Conservation (phyloP, 441 rosid genomes). For the Raphanus hybrid region DNA sequence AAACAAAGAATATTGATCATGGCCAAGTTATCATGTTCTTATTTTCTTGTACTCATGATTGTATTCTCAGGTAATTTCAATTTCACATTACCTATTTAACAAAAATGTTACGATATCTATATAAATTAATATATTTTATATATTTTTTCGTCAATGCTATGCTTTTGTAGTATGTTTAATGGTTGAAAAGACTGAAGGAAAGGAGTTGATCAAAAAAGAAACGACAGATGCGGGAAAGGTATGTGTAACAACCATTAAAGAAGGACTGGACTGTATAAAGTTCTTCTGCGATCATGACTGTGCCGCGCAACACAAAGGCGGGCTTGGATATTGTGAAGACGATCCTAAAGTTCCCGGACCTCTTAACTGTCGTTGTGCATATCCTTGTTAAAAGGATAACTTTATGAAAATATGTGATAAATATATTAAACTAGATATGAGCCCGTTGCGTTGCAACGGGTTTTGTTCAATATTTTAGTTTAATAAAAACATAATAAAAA, state of each 20-base stretch:
- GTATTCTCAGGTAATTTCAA: slow-evolving; percentile 28
- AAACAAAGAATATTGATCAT: slow-evolving; percentile 7
- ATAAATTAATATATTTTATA: not conserved
- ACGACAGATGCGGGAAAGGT: slow-evolving; percentile 8
- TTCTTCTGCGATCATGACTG: slow-evolving; percentile 8
- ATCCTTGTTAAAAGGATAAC: slow-evolving; percentile 11
- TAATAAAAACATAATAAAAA: no score
- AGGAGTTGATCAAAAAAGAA: no score
- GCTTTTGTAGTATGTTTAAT: slow-evolving; percentile 4
- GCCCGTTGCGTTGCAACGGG: no score
- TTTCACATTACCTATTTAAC: not conserved
- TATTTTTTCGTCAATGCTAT: not conserved
- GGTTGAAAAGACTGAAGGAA: slow-evolving; percentile 1
- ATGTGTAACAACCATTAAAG: slow-evolving; percentile 6
- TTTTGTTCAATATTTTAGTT: no score
- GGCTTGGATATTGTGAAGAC: slow-evolving; percentile 29
- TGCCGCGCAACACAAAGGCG: not conserved
- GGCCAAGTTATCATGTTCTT: slow-evolving; percentile 25
- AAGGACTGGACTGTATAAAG: not conserved
- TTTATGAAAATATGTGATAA: no score
- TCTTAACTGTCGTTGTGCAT: slow-evolving; percentile 13
- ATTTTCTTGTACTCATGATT: slow-evolving; percentile 4
- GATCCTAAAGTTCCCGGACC: slow-evolving; percentile 31
- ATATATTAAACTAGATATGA: no score
- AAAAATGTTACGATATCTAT: not conserved